Evolutionary conservation across 345 rosid species (phyloP).

Genomic region (Rhodamnia rubescens): DNA sequence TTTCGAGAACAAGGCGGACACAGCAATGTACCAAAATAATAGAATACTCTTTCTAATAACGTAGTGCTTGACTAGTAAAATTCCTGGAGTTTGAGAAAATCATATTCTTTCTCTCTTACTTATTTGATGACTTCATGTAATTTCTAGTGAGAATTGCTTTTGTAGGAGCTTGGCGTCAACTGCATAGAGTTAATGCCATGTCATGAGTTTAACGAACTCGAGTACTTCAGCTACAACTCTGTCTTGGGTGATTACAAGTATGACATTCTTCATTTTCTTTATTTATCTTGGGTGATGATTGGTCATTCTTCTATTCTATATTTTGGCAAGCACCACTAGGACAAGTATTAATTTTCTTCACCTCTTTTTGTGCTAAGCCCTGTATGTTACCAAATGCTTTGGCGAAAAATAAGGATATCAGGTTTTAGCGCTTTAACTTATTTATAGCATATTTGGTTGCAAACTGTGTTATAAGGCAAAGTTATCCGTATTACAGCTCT

Average conservation of each 20-base stretch:
- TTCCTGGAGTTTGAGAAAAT: neutral
- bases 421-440: neutral
- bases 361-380: neutral
- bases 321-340: neutral
- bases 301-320: neutral
- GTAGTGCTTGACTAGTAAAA: neutral
- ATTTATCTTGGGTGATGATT: neutral
- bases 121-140: neutral
- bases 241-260: constrained; percentile 76
- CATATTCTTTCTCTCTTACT: neutral
- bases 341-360: neutral
- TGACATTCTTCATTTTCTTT: constrained; percentile 1
- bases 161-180: constrained; percentile 91
- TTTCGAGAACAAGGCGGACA: neutral
- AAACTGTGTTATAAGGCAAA: too few species aligned
- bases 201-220: constrained; percentile 95
- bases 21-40: neutral
- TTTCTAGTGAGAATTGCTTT: constrained; percentile 2
- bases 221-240: constrained; percentile 80
- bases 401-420: neutral
- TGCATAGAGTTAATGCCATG: constrained; percentile 98
- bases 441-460: neutral
- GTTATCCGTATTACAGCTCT: too few species aligned
- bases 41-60: neutral
- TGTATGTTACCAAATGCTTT: neutral